Base-by-base conservation (phyloP, 2,329 filamentous ascomycete species). In the Fusarium floridanum region DNA sequence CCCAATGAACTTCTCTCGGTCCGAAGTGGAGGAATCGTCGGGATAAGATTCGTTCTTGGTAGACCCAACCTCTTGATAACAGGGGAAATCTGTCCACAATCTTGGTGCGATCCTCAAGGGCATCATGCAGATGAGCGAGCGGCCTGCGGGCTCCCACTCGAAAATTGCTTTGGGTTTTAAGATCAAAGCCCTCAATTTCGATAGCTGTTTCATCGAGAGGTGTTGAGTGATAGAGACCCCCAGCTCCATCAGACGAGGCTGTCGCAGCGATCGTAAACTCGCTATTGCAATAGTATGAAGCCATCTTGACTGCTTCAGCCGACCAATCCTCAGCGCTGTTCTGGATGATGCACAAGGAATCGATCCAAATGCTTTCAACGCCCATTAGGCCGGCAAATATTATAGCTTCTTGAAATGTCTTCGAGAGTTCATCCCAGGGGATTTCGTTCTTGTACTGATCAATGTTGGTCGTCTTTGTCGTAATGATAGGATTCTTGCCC, bases 261-360 rank as follows among this genome's bases (percentile, higher is more conserved):
- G 60, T 64, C 3, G 65, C 65, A 1, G 65, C 65, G 14, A 64
- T 64, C 0, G 60, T 67, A 6, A 67, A 64, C 17, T 67, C 36
- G 48, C 48, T 56, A 14, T 67, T 67, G n/a, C 48, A 48, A 9
- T 67, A 67, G 32, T 64, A 67, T 3, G 60, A 64, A 17, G 65
- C 60, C 65, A 67, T 67, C 50, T 67, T 67, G 29, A 67, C 22
- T 1, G 65, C 65, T 41, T 67, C 39, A 0, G 36, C n/a, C 4
- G 50, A 50, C 65, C 65, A 67, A 11, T 67, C 65, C 7, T 57
- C 45, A 4, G 45, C 29, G 9, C 60, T 57, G 27, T 67, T 67
- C 48, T 67, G 65, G 1, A 64, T 59, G 32, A 67, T 64, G n/a
- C 65, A 67, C 11, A 67, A 29, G 14, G 60, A 67, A 14, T 67